Conservation (phyloP, 306 rosid genomes). For the peach (Prunus persica) region DNA sequence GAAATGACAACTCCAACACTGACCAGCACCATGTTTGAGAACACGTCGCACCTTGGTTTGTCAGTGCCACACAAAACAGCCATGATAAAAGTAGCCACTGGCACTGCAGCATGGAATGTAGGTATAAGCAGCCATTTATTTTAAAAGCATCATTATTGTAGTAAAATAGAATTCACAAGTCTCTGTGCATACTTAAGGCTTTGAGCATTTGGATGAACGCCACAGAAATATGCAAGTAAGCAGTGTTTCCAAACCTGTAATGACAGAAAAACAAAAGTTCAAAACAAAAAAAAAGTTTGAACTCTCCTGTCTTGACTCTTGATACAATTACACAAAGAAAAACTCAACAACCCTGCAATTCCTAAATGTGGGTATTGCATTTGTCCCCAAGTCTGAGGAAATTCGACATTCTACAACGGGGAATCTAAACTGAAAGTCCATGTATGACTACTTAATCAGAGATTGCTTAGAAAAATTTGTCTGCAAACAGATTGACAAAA, state of each 20-base stretch:
- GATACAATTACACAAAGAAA: not conserved
- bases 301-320: not conserved
- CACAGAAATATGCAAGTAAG: constrained; percentile 93
- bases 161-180: not conserved
- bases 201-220: constrained; percentile 99
- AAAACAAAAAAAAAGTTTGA: not conserved
- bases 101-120: constrained; percentile 65
- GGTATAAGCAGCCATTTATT: constrained; percentile 18
- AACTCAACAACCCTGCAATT: not conserved
- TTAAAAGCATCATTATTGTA: not conserved
- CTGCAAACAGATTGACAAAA: not conserved
- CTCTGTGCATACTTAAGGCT: constrained; percentile 59
- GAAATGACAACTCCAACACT: constrained; percentile 95
- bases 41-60: constrained; percentile 87
- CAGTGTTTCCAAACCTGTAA: constrained; percentile 95
- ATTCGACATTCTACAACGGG: not conserved
- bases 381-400: not conserved
- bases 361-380: not conserved
- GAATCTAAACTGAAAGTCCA: not conserved
- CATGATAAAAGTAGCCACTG: constrained; percentile 87
- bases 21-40: constrained; percentile 92
- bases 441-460: not conserved
- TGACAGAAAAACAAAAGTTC: constrained; percentile 2
- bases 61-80: constrained; percentile 90
- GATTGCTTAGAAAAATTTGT: not conserved